Evolutionary conservation across 495 filamentous ascomycete species (phyloP).

Genomic region (Rostrohypoxylon terebratum): DNA sequence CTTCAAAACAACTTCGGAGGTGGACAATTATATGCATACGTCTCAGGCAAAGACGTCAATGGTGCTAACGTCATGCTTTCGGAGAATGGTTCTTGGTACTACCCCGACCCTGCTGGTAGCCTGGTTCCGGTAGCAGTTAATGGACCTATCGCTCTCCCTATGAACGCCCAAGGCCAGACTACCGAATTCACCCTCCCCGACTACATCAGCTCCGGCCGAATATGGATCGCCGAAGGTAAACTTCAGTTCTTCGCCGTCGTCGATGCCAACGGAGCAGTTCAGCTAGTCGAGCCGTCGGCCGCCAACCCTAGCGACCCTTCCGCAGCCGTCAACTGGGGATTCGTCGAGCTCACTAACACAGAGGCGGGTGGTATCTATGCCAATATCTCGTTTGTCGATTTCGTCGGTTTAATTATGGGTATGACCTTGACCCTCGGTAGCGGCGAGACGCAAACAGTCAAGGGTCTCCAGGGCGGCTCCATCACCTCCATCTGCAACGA

Average conservation of each 20-base stretch:
- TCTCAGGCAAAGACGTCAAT: slow-evolving; percentile 52
- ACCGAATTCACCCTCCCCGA: slow-evolving; percentile 55
- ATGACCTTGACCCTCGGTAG: slow-evolving; percentile 52
- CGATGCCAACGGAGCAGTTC: slow-evolving; percentile 41
- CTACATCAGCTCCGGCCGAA: slow-evolving; percentile 54
- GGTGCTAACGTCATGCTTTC: slow-evolving; percentile 52
- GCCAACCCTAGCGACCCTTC: slow-evolving; percentile 58
- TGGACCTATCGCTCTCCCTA: slow-evolving; percentile 46
- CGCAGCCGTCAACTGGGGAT: slow-evolving; percentile 59
- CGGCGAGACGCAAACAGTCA: slow-evolving; percentile 50
- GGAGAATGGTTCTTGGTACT: slow-evolving; percentile 52
- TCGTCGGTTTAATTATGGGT: slow-evolving; percentile 58
- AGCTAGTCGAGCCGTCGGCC: slow-evolving; percentile 57
- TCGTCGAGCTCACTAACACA: slow-evolving; percentile 59
- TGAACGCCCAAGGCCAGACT: slow-evolving; percentile 50
- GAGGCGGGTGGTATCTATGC: slow-evolving; percentile 54
- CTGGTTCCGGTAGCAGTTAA: slow-evolving; percentile 46
- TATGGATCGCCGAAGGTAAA: slow-evolving; percentile 58
- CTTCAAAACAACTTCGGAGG: slow-evolving; percentile 58
- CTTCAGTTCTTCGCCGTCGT: slow-evolving; percentile 58
- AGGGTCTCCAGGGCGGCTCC: slow-evolving; percentile 50
- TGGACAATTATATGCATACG: slow-evolving; percentile 53
- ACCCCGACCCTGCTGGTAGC: slow-evolving; percentile 48
- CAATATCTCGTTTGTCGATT: slow-evolving; percentile 63
- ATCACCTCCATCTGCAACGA: slow-evolving; percentile 54